These are phyloP conservation scores for Hanseniaspora thailandica DNA, from an alignment of 805 yeast species.

Conservation along the genomic window DNA sequence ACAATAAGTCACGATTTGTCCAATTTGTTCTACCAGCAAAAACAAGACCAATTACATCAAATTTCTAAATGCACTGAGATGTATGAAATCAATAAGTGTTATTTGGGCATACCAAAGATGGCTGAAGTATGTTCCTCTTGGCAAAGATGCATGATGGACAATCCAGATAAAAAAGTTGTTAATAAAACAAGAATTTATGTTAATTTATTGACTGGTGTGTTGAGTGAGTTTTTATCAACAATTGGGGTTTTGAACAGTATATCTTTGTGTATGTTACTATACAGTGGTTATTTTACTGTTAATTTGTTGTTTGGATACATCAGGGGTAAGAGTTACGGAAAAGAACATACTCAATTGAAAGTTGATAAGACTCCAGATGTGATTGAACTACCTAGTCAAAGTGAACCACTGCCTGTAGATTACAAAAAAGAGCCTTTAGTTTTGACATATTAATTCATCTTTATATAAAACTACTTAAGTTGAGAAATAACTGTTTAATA, in stretches of 20 bases:
- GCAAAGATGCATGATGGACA: conserved; percentile 10
- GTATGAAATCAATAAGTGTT: conserved; percentile 8
- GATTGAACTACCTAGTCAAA: background rate
- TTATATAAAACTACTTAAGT: background rate
- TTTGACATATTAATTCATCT: background rate
- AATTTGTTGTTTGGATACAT: conserved; percentile 9
- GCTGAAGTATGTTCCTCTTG: background rate
- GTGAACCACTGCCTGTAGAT: background rate
- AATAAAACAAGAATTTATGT: conserved; percentile 5
- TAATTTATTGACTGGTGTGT: background rate
- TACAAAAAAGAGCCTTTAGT: background rate
- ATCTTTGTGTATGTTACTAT: conserved; percentile 4
- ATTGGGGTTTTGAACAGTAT: conserved; percentile 3
- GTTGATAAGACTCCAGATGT: background rate
- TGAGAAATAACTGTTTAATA: conserved; percentile 33
- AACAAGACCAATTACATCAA: conserved; percentile 1
- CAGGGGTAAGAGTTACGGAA: conserved; percentile 10
- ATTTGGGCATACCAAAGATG: conserved; percentile 5
- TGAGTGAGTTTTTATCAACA: background rate
- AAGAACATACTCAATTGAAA: background rate
- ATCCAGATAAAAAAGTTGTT: conserved; percentile 8
- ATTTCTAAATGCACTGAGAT: background rate
- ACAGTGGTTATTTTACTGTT: conserved; percentile 2
- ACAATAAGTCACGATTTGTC: conserved; percentile 3
- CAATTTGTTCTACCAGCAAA: conserved; percentile 9